phyloP scores from a whole-genome alignment of 2,329 filamentous ascomycete genomes.

The Claviceps cyperi region DNA sequence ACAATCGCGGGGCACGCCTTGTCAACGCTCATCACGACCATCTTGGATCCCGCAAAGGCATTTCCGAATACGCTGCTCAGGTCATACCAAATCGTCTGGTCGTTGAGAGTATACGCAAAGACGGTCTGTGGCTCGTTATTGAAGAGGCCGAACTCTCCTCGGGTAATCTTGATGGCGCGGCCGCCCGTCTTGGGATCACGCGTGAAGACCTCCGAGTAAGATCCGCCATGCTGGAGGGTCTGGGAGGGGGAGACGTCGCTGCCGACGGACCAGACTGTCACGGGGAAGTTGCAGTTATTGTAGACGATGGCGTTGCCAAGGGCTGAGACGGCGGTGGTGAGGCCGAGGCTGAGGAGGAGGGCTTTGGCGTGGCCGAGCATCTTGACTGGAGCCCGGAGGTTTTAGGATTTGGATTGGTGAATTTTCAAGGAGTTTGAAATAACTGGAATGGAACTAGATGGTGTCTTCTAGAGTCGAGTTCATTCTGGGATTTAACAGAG shows the following conservation, averaged over 20 bases:
- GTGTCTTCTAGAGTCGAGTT: not conserved
- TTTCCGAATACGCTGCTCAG: constrained; percentile 26
- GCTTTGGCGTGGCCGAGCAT: constrained; percentile 8
- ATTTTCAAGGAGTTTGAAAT: not conserved
- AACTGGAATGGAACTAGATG: not conserved
- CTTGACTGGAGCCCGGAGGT: not conserved
- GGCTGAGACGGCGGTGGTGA: constrained; percentile 6
- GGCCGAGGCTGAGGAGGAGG: constrained; percentile 4
- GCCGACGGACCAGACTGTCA: constrained; percentile 27
- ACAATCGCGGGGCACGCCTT: constrained; percentile 20
- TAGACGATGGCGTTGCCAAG: constrained; percentile 21
- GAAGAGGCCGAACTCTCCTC: constrained; percentile 21
- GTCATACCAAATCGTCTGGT: constrained; percentile 23
- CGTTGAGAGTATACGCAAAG: constrained; percentile 25
- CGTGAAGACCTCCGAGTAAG: constrained; percentile 19
- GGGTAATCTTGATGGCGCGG: constrained; percentile 24
- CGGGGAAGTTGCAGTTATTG: constrained; percentile 21
- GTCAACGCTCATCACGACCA: constrained; percentile 17
- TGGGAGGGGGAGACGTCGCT: constrained; percentile 12
- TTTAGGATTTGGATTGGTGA: not conserved
- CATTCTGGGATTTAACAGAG: not conserved
- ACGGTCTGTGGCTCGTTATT: constrained; percentile 25
- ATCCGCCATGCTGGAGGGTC: constrained; percentile 14
- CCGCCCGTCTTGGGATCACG: constrained; percentile 24
- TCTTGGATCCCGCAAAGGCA: constrained; percentile 19